Evolutionary conservation across 805 yeast genomes (phyloP).

Genomic region (Cyberlindnera maritima): DNA sequence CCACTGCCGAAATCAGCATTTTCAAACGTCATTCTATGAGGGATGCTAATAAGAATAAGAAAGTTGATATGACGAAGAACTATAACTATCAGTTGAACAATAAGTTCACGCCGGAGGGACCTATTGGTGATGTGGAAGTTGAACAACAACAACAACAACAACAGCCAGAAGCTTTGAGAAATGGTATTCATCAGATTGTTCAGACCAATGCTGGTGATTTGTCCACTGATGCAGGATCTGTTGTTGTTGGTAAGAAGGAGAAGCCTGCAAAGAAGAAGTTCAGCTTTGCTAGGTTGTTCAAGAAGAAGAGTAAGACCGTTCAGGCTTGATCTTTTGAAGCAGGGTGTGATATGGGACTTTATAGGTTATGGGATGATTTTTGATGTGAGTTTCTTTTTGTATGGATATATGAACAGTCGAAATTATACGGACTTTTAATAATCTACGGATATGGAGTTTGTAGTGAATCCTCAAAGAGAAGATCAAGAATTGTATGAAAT

Average conservation of each 20-base stretch:
- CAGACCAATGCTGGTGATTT: background rate
- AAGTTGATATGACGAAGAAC: constrained; percentile 3
- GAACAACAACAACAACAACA: background rate
- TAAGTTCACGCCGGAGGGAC: constrained; percentile 9
- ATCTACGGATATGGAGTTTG: no score
- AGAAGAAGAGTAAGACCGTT: constrained; percentile 1
- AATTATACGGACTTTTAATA: no score
- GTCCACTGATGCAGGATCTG: background rate
- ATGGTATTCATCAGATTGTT: background rate
- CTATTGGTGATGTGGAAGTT: background rate
- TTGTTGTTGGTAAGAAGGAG: background rate
- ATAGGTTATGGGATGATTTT: no score
- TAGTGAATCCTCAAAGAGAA: no score
- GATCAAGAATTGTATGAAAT: no score
- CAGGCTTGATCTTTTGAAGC: no score
- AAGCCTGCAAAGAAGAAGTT: constrained; percentile 8
- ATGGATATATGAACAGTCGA: no score
- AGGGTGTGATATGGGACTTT: no score
- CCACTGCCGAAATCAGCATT: background rate
- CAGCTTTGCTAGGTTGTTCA: constrained; percentile 7
- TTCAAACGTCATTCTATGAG: constrained; percentile 6
- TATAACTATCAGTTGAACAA: constrained; percentile 10
- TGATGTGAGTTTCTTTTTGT: no score
- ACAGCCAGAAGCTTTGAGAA: background rate
- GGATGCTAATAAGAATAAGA: background rate